Base-by-base conservation (phyloP, 177 flowering plant genomes). In the Vitis hybrid region DNA sequence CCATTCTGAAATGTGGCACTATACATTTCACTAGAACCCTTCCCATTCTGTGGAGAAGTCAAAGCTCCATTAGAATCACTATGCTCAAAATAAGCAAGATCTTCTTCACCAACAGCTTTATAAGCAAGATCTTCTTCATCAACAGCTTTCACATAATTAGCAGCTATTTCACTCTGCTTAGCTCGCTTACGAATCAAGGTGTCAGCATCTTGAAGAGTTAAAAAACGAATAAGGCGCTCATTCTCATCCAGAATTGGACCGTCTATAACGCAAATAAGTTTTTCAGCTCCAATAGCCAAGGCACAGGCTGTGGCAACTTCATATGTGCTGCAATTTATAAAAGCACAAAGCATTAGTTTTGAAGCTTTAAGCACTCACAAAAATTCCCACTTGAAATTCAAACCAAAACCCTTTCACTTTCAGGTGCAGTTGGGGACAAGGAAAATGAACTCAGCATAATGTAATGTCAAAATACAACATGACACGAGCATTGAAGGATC, bases 251-350 rank as follows among this genome's bases (percentile, higher is more conserved):
- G 78, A 74, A 96, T 92, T 59, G 94, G 95, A 62, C 97, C 99
- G 81, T 96, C 97, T 67, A 96, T 88, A 47, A 96, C 79, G 82
- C 97, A 89, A 54, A 96, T 90, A 78, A 96, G 97, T 75, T 96
- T 96, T 69, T 96, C 99, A 17, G 99, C 99, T 75, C 85, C 92
- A 78, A 96, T 84, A 71, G 98, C 97, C 64, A 94, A 74, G 33
- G 99, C 97, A 79, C 97, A 94, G 60, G 99, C 99, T 62, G 98
- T 94, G 54, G 98, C 98, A 76, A 96, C 99, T 82, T 96, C 99
- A 80, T 94, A 96, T 31, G 97, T 90, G 84, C 99, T 95, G 89
- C 77, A 88, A 82, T 59, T 66, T 63, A 57, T 24, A 62, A 71
- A 79, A 67, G 33, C 33, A 71, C 2, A 66, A 54, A 59, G 12